Base-by-base conservation (phyloP, 257 asterid species). In the Anisodus acutangulus region DNA sequence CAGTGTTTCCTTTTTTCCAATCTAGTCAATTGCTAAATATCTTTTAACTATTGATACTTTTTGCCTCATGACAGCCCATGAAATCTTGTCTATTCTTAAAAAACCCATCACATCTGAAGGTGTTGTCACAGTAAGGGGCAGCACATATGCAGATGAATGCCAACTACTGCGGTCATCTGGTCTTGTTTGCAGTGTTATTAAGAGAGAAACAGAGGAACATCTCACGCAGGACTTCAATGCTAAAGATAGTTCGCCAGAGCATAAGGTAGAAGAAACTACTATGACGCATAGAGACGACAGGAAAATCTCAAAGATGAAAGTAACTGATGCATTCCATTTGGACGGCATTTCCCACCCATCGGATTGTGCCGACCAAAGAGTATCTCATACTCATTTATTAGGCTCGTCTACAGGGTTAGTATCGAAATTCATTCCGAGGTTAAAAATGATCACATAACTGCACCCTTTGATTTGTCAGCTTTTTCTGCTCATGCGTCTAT, bases 11-110 rank as follows among this genome's bases (percentile, higher is more conserved):
- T 13, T 76, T 78, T 2, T 15, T 63, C 7, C 22, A 78, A 31
- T 26, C 47, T 53, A 53, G 49, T 78, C 62, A 49, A 74, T 49
- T 74, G 81, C 13, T 49, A 51, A 74, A 53, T 53, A 78, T 53
- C 8, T 68, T 22, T 68, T 53, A 35, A 53, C 39, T 82, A 59
- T 37, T 59, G 55, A 35, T 45, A 63, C 39, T 64, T 67, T 85
- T 82, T 84, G 26, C 79, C 35, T 83, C 84, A 35, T 86, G 88
- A 60, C 97, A 95, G 99, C 94, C 66, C 82, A 84, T 82, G 98
- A 93, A 84, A 95, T 95, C 91, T 84, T 94, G 86, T 94, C 95
- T 85, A 84, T 88, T 78, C 93, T 95, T 85, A 91, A 86, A 86
- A 93, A 91, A 86, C 93, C 97, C 59, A 84, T 39, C 83, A 76